Percentiles rank a stretch among this genome's conserved stretches.
These are phyloP conservation scores for Chlamydomonas reinhardtii DNA, from an alignment of 163 green algal genomes.

Conservation along the genomic window DNA sequence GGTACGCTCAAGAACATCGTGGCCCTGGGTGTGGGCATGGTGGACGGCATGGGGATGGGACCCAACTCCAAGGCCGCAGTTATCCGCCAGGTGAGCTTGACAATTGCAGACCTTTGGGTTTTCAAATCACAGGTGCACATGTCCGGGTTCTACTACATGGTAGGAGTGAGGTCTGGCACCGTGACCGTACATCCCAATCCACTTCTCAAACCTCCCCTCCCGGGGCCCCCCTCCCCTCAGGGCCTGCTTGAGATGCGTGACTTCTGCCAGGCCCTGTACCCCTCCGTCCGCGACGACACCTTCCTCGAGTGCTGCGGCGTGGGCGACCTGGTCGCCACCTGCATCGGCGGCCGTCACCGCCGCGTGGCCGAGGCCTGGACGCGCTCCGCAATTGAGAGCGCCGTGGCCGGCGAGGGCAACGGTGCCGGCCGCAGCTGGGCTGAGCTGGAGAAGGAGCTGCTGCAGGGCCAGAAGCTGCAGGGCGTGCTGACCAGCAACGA, in stretches of 20 bases:
- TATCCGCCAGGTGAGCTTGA: constrained; percentile 74
- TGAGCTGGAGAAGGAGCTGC: constrained; percentile 77
- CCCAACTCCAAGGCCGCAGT: constrained; percentile 84
- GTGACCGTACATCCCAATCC: too few relatives aligned
- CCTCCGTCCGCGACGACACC: constrained; percentile 77
- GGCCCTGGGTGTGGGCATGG: constrained; percentile 79
- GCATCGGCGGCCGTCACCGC: constrained; percentile 83
- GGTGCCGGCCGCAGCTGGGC: constrained; percentile 56
- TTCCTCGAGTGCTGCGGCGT: constrained; percentile 78
- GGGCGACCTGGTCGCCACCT: constrained; percentile 85
- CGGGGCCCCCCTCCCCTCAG: constrained; percentile 40
- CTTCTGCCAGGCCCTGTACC: constrained; percentile 69
- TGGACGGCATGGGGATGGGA: constrained; percentile 78
- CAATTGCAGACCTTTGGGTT: too few relatives aligned
- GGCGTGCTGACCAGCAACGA: constrained; percentile 84
- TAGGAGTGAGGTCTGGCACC: too few relatives aligned
- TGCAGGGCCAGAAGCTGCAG: constrained; percentile 88
- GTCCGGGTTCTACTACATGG: too few relatives aligned
- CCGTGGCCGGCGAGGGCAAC: background rate
- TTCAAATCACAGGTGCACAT: too few relatives aligned
- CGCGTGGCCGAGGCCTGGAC: constrained; percentile 75
- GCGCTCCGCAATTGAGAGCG: constrained; percentile 28
- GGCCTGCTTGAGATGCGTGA: constrained; percentile 82
- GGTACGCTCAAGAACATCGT: constrained; percentile 91
- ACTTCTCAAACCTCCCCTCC: too few relatives aligned